A percentile compares a stretch with the other conserved stretches of the same genome.
Conservation (phyloP, 2,329 filamentous ascomycete species). For the Fusarium sp. region DNA sequence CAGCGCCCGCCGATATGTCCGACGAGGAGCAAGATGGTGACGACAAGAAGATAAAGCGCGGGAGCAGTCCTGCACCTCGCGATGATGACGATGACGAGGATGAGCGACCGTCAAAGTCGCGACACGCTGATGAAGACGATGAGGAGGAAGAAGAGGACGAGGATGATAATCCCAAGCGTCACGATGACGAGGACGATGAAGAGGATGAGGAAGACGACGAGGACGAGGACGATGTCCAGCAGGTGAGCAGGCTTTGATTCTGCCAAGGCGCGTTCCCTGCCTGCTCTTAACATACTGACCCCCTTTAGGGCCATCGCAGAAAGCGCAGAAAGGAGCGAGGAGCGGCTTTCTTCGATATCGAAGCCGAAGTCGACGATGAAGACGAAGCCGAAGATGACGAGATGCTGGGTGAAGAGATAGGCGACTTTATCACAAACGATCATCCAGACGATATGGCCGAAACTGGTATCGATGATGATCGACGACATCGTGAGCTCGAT, state of each 20-base stretch:
- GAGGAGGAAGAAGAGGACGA: conserved; percentile 47
- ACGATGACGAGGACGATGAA: conserved; percentile 57
- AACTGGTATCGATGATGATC: conserved; percentile 84
- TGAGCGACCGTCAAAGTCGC: conserved; percentile 36
- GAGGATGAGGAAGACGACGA: conserved; percentile 70
- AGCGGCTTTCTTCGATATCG: conserved; percentile 94
- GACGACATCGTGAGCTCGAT: conserved; percentile 93
- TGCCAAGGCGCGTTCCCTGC: background rate
- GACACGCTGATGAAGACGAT: conserved; percentile 54
- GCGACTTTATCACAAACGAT: conserved; percentile 86
- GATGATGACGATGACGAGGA: conserved; percentile 53
- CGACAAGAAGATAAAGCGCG: conserved; percentile 54
- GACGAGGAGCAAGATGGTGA: conserved; percentile 63
- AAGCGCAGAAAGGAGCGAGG: conserved; percentile 83
- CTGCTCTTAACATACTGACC: conserved; percentile 29
- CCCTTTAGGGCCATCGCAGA: conserved; percentile 69
- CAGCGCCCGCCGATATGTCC: conserved; percentile 75
- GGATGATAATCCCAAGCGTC: conserved; percentile 48
- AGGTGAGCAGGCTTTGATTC: conserved; percentile 51
- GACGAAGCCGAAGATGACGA: conserved; percentile 90
- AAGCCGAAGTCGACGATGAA: conserved; percentile 97
- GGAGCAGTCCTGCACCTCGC: conserved; percentile 47
- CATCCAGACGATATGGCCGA: conserved; percentile 91
- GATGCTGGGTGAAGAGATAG: conserved; percentile 83
- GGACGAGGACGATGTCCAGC: conserved; percentile 74